Evolutionary conservation across 306 rosid genomes (phyloP).

Genomic region (Trifolium pratense): DNA sequence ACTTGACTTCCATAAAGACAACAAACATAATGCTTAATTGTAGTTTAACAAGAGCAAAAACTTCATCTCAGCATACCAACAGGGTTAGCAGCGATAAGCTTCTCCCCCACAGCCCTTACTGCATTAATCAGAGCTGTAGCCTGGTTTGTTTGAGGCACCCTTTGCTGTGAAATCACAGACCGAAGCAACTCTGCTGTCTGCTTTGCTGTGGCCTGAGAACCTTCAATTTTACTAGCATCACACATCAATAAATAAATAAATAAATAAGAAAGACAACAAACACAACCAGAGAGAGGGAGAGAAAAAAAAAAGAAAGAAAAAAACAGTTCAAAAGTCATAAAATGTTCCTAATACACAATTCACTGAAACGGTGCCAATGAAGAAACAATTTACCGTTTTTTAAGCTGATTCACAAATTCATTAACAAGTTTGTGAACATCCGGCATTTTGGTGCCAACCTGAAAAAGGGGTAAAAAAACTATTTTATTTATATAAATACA

Average conservation of each 20-base stretch:
- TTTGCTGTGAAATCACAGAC: conserved; percentile 82
- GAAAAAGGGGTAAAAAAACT: background rate
- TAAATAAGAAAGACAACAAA: background rate
- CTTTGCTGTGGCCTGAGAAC: conserved; percentile 88
- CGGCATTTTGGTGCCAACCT: conserved; percentile 72
- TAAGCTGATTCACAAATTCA: conserved; percentile 77
- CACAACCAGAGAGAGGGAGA: background rate
- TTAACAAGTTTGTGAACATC: conserved; percentile 80
- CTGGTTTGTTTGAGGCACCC: conserved; percentile 82
- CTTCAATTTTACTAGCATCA: conserved; percentile 84
- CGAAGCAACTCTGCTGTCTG: conserved; percentile 86
- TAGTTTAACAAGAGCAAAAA: background rate
- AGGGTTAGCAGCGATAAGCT: conserved; percentile 90
- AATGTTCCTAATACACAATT: conserved; percentile 20
- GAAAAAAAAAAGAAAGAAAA: background rate
- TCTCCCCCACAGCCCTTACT: conserved; percentile 88
- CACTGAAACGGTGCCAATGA: conserved; percentile 6
- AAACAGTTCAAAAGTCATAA: conserved; percentile 15
- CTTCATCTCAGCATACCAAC: conserved; percentile 61
- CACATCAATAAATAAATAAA: conserved; percentile 27
- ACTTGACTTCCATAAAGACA: background rate
- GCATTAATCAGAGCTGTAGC: conserved; percentile 83
- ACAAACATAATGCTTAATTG: conserved; percentile 6
- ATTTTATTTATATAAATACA: background rate
- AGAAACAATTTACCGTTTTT: conserved; percentile 62